Evolutionary conservation across 2,329 filamentous ascomycete genomes (phyloP), one percentile per base, ranked within the genome.

Genomic region (Penicillium sp.): DNA sequence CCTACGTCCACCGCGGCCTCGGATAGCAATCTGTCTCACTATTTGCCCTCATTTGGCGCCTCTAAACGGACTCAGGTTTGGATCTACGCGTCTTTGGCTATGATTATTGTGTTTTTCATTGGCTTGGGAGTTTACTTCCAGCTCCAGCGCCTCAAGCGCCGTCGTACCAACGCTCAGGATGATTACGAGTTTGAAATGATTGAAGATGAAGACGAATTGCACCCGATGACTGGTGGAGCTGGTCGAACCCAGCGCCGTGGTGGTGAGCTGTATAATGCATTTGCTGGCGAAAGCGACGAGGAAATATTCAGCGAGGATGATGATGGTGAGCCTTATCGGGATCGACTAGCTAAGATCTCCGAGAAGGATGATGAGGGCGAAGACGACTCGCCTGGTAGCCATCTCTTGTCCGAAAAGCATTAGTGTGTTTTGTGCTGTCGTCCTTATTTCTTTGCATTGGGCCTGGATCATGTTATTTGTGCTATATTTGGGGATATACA

Each of bases 121-220:
- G 90, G 87, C 3, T 82, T 99, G 0, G 90, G 86, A n/a, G 79
- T 87, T 39, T 97, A 93, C 78, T 84, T 96, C 64, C 91, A 85
- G 73, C 78, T 93, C 53, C 89, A 92, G 39, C 87, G 92, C 24
- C 87, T 90, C 53, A 89, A 87, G 70, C 86, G 89, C 36, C 82
- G 91, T 23, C 86, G 86, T 63, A 91, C 90, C 73, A 86, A 85
- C 71, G 82, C 87, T 3, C 85, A 90, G 46, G 90, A 93, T 66
- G 87, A 88, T 70, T 97, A 97, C 73, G 93, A 97, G 65, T 99
- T 99, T 64, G 92, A 96, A 75, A 87, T 96, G 59, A 82, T 99
- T 44, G 88, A 94, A 65, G 89, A 92, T 52, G 89, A 91, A 18
- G 92, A 96, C 63, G 79, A 82, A 14, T 61, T 63, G 50, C 67